Conservation (phyloP, 371 early-diverging fungal genomes). For the Mucor ambiguus region DNA sequence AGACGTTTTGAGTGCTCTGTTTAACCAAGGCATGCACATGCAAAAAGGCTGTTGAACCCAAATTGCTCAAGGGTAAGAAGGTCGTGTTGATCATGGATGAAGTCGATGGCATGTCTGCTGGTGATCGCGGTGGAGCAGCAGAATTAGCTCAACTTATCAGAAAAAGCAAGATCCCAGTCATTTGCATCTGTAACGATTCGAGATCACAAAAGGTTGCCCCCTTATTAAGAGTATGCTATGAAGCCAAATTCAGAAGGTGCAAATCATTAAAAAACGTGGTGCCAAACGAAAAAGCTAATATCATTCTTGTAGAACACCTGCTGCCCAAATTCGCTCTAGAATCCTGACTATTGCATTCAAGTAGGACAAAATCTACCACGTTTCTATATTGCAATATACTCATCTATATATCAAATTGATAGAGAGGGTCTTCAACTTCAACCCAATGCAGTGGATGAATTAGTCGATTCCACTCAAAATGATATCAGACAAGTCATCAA, state of each 20-base stretch:
- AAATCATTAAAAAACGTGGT: background rate
- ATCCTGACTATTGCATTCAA: conserved; percentile 76
- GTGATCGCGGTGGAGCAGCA: conserved; percentile 97
- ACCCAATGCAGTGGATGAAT: conserved; percentile 84
- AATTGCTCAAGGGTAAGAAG: conserved; percentile 38
- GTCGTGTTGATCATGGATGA: conserved; percentile 99
- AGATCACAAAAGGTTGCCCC: conserved; percentile 89
- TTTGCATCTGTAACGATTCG: conserved; percentile 99
- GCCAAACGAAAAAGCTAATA: background rate
- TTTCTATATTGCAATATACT: background rate
- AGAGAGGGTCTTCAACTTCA: conserved; percentile 82
- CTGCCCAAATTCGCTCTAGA: conserved; percentile 64
- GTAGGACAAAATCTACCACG: background rate
- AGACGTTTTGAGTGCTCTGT: background rate
- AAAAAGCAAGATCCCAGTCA: conserved; percentile 94
- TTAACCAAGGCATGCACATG: background rate
- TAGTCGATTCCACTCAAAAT: conserved; percentile 83
- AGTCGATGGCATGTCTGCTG: conserved; percentile 99
- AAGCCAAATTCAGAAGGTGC: conserved; percentile 87
- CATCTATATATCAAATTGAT: background rate
- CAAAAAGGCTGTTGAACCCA: conserved; percentile 1
- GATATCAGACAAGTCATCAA: conserved; percentile 99
- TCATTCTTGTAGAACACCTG: conserved; percentile 35
- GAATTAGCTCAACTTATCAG: conserved; percentile 94
- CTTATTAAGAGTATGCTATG: conserved; percentile 87